Conservation (phyloP, 306 rosid genomes). For the Vachellia collinsii region DNA sequence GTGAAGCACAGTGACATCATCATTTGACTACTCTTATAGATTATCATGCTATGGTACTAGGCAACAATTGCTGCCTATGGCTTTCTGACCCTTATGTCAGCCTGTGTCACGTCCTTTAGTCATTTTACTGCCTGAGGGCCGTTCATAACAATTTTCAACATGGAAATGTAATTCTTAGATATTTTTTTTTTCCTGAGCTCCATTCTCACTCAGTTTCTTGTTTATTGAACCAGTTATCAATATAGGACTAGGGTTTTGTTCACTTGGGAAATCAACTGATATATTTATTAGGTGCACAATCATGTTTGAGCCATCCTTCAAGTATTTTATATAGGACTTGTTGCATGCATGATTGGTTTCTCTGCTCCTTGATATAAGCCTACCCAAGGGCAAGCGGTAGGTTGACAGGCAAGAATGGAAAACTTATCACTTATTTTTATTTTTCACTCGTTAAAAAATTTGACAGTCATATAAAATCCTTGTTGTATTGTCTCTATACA, state of each 20-base stretch:
- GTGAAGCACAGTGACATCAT: neutral
- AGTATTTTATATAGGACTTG: slow-evolving; percentile 6
- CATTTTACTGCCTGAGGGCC: neutral
- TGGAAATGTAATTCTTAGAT: neutral
- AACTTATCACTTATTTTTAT: neutral
- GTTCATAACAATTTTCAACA: neutral
- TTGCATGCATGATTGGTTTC: neutral
- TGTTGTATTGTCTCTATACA: neutral
- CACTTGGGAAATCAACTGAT: neutral
- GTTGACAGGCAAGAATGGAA: neutral
- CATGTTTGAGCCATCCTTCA: neutral
- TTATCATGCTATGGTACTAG: neutral
- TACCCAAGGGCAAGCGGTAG: slow-evolving; percentile 19
- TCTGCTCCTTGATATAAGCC: slow-evolving; percentile 11
- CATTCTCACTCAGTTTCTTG: neutral
- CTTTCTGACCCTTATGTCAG: slow-evolving; percentile 9
- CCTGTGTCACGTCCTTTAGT: slow-evolving; percentile 9
- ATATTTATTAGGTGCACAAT: neutral
- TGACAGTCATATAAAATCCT: slow-evolving; percentile 3
- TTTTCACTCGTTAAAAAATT: slow-evolving; percentile 22
- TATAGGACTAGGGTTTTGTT: slow-evolving; percentile 12
- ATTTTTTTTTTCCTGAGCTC: neutral
- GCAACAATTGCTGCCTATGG: neutral
- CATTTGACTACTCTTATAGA: neutral
- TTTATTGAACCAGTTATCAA: slow-evolving; percentile 7